Evolutionary conservation across 2,329 filamentous ascomycete genomes (phyloP), one percentile per base, ranked within the genome.

Genomic region (Diaporthe sp.): DNA sequence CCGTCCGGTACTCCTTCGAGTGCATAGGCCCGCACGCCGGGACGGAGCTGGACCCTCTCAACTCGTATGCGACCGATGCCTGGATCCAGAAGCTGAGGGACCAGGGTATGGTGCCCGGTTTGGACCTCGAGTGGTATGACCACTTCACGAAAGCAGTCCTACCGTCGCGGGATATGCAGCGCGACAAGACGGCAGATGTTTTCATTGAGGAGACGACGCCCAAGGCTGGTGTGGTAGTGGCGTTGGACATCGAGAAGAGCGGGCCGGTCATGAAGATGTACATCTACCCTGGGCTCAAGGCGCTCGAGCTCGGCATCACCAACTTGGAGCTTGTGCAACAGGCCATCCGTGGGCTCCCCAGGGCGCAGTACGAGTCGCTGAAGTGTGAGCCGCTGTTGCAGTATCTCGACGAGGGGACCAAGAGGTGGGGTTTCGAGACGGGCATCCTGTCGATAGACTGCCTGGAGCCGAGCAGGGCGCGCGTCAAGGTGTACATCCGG

Each of bases 401-500:
- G n/a, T 80, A 77, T 57, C 76, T 80, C 19, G 55, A 74, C 47
- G 75, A 77, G 71, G 78, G 76, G 5, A 77, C 78, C 7, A 30
- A 19, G 13, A 74, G 76, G 40, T 79, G 77, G 74, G 76, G 76
- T 15, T 77, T 78, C 75, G 77, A 78, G 60, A 79, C 77, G 13
- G 78, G 78, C 25, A 78, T 80, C 33, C 75, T 80, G 38, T 77
- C 76, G 22, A 78, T 79, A 28, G 78, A 80, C 74, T 76, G 76
- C 45, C 76, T 78, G 5, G 75, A 76, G 9, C 78, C 78, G 0
- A 61, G 72, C 30, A 70, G 74, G 25, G 77, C 78, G 13, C 76
- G 78, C 25, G 79, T 80, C 70, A 80, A 80, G 57, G 75, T 80
- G 66, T 80, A 80, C 57, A 74, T 78, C 3, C 77, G 78, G 15